Evolutionary conservation across 768 basidiomycete genomes (phyloP).

Genomic region (Plicaturopsis crispa): DNA sequence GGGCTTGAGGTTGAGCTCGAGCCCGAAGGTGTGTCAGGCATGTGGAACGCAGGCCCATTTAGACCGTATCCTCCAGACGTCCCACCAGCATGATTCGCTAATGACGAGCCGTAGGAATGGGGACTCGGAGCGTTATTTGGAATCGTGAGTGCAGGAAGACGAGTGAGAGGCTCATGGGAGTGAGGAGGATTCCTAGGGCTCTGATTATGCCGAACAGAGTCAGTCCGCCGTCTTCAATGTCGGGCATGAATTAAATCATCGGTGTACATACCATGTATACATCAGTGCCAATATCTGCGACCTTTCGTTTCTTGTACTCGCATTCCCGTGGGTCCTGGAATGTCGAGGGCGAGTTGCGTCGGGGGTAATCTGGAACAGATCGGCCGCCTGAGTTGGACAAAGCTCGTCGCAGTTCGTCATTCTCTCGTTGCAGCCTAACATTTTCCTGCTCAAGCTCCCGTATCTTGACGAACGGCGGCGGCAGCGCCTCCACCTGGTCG

Average conservation of each 20-base stretch:
- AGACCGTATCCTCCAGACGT: conserved; percentile 41
- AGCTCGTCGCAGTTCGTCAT: conserved; percentile 66
- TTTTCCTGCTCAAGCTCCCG: conserved; percentile 83
- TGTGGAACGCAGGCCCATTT: conserved; percentile 50
- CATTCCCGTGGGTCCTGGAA: conserved; percentile 50
- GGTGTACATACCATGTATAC: conserved; percentile 40
- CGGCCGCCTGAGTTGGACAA: conserved; percentile 39
- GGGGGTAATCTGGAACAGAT: conserved; percentile 31
- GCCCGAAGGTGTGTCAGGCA: conserved; percentile 65
- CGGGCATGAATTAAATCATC: not conserved
- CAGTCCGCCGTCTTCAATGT: no score
- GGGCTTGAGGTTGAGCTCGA: conserved; percentile 71
- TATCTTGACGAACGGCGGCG: conserved; percentile 67
- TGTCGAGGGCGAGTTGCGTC: conserved; percentile 37
- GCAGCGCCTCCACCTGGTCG: conserved; percentile 68
- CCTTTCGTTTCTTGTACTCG: conserved; percentile 57
- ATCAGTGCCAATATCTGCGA: conserved; percentile 39
- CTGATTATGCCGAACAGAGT: conserved; percentile 17
- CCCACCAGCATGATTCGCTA: conserved; percentile 30
- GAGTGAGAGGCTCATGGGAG: conserved; percentile 18
- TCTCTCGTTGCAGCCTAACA: conserved; percentile 58
- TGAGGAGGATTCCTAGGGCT: conserved; percentile 39
- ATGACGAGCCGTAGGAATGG: conserved; percentile 31
- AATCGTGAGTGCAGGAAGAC: conserved; percentile 55
- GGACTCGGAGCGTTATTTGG: no score